phyloP scores from a whole-genome alignment of 108 stramenopile species.

The Nitzschia sp. region DNA sequence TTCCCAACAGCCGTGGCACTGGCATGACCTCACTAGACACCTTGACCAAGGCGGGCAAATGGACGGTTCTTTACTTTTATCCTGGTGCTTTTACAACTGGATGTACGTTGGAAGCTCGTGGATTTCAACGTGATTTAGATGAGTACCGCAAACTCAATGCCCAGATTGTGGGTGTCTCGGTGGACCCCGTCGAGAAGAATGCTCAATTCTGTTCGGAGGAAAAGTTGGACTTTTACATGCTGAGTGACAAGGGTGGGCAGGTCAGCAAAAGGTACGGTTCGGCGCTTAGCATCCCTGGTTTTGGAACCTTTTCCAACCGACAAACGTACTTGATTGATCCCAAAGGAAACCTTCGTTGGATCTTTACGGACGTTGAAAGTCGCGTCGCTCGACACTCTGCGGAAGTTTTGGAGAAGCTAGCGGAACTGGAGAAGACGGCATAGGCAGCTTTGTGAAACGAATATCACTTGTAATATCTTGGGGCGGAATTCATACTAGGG shows the following conservation, averaged over 20 bases:
- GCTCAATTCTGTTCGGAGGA: conserved; percentile 72
- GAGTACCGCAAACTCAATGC: conserved; percentile 58
- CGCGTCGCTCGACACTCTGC: conserved; percentile 61
- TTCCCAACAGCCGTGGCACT: conserved; percentile 66
- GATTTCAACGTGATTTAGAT: conserved; percentile 62
- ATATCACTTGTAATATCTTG: no score
- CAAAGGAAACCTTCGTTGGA: conserved; percentile 67
- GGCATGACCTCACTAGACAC: conserved; percentile 43
- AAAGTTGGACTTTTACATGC: conserved; percentile 74
- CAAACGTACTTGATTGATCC: conserved; percentile 89
- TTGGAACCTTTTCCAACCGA: conserved; percentile 82
- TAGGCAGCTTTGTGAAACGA: no score
- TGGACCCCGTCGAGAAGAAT: conserved; percentile 84
- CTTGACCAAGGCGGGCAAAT: conserved; percentile 49
- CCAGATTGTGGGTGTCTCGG: conserved; percentile 80
- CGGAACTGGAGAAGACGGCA: conserved; percentile 50
- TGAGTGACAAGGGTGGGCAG: conserved; percentile 65
- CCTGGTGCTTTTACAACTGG: conserved; percentile 84
- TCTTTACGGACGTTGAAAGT: conserved; percentile 81
- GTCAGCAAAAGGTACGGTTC: conserved; percentile 64
- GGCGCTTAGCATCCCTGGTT: conserved; percentile 69
- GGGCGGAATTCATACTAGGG: neutral
- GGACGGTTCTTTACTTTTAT: conserved; percentile 86
- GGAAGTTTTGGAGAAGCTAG: conserved; percentile 76
- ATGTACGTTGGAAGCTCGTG: conserved; percentile 81